Evolutionary conservation across 768 basidiomycete species (phyloP).

Genomic region (Mycena rebaudengoi): DNA sequence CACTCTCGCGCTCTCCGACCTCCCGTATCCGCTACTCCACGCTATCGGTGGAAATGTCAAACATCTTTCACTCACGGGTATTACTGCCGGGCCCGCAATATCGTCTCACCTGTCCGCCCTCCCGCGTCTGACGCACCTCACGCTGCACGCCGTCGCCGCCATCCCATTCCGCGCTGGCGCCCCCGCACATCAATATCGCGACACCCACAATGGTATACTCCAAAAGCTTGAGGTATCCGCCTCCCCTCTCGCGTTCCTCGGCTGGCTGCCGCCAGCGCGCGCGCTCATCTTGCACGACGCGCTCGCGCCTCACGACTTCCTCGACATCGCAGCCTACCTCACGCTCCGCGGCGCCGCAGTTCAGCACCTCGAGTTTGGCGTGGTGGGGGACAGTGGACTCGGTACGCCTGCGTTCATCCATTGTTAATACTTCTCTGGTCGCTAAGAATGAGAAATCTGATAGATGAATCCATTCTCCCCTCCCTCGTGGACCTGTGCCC

Average conservation of each 20-base stretch:
- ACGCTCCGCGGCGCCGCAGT: too few relatives aligned
- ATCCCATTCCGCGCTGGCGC: not conserved
- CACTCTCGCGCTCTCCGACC: conserved; percentile 7
- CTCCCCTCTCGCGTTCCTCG: conserved; percentile 13
- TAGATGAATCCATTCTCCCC: too few relatives aligned
- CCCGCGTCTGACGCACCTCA: conserved; percentile 2
- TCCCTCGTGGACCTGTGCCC: too few relatives aligned
- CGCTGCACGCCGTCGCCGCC: conserved; percentile 9
- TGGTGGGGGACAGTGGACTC: too few relatives aligned
- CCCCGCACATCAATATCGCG: not conserved
- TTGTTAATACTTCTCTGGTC: too few relatives aligned
- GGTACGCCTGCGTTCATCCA: too few relatives aligned
- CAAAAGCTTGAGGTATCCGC: not conserved
- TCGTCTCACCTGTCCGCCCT: not conserved
- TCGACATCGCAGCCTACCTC: too few relatives aligned
- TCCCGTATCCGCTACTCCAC: conserved; percentile 13
- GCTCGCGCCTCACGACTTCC: too few relatives aligned
- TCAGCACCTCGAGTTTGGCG: too few relatives aligned
- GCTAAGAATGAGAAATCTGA: too few relatives aligned
- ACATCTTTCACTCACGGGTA: conserved; percentile 5
- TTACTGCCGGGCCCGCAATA: conserved; percentile 1
- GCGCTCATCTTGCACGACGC: too few relatives aligned
- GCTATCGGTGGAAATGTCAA: conserved; percentile 30
- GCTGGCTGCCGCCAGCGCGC: too few relatives aligned
- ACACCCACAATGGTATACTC: not conserved